Base-by-base conservation (phyloP, 768 basidiomycete species). In the Tylopilus plumbeoviolaceoides region DNA sequence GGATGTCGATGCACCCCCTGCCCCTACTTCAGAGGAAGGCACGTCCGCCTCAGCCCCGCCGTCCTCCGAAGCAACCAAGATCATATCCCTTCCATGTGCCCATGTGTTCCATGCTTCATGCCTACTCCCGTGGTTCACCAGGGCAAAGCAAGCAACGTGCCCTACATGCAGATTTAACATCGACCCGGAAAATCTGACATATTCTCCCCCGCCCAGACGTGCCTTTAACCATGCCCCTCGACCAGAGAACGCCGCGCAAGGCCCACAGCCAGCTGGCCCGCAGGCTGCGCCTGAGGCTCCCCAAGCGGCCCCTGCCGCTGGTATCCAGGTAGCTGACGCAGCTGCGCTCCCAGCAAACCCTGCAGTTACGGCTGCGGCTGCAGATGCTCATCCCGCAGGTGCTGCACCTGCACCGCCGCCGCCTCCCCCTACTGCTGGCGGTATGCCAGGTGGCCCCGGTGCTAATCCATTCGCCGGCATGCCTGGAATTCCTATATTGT, bases 111-210 rank as follows among this genome's bases (percentile, higher is more conserved):
- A 91, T 59, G 79, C 86, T 1, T 75, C 82, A 0, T 91, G 89
- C 68, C 78, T 91, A 33, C 65, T 87, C 10, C 89, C 89, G 1
- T 91, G 89, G 89, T 91, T 91, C 67, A 81, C 89, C 4, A 75
- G 86, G 52, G 85, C 88, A 11, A 77, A 75, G 40, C 85, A 87
- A 58, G 90, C 89, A 18, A 91, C 89, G 2, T 91, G 89, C 59
- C 89, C 89, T 0, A 87, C 87, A 0, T 91, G 89, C 69, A 73
- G 89, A 56, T 91, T 91, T 61, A 84, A 91, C 57, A 80, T 91
- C 49, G 89, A 91, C 62, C 89, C 89, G 0, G 83, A 89, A 50
- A 84, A 84, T 51, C 67, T 90, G 43, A 89, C 87, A 0, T 81
- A 74, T 50, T 59, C 60, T 33, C 60, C 63, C 3, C 55, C 25